phyloP scores from a whole-genome alignment of 176 grass and related monocot species.

The Panicum miliaceum region DNA sequence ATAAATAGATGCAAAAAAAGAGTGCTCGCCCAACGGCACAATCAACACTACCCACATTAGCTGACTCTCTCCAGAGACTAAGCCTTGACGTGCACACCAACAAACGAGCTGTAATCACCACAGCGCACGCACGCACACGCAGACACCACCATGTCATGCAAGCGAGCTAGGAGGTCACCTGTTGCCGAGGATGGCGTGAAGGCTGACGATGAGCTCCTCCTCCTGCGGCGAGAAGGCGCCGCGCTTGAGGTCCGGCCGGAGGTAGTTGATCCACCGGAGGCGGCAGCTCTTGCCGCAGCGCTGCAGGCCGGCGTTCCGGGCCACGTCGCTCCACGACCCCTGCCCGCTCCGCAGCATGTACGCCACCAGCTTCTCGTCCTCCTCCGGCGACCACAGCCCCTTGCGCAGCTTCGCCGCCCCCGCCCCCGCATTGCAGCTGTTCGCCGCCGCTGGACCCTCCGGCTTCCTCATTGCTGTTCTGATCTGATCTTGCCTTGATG shows the following conservation, averaged over 20 bases:
- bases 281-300: conserved; percentile 98
- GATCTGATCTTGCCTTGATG: no score
- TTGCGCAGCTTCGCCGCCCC: conserved; percentile 66
- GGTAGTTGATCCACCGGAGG: conserved; percentile 99
- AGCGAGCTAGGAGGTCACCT: conserved; percentile 41
- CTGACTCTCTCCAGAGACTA: neutral
- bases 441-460: conserved; percentile 37
- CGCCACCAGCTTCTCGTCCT: conserved; percentile 86
- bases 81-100: conserved; percentile 17
- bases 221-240: conserved; percentile 96
- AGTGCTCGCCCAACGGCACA: neutral
- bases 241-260: conserved; percentile 94
- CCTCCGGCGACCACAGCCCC: conserved; percentile 98
- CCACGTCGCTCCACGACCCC: conserved; percentile 96
- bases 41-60: neutral
- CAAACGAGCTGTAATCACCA: neutral
- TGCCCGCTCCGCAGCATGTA: conserved; percentile 95
- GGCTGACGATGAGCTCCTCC: conserved; percentile 91
- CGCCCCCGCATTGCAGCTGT: conserved; percentile 27
- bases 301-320: conserved; percentile 89
- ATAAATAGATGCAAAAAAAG: neutral
- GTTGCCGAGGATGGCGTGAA: conserved; percentile 95
- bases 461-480: conserved; percentile 71
- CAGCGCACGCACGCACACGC: no score
- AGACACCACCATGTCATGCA: neutral